A percentile compares a stretch with the other conserved stretches of the same genome.
Evolutionary conservation across 768 basidiomycete species (phyloP).

Genomic region (Boletus fagicola): DNA sequence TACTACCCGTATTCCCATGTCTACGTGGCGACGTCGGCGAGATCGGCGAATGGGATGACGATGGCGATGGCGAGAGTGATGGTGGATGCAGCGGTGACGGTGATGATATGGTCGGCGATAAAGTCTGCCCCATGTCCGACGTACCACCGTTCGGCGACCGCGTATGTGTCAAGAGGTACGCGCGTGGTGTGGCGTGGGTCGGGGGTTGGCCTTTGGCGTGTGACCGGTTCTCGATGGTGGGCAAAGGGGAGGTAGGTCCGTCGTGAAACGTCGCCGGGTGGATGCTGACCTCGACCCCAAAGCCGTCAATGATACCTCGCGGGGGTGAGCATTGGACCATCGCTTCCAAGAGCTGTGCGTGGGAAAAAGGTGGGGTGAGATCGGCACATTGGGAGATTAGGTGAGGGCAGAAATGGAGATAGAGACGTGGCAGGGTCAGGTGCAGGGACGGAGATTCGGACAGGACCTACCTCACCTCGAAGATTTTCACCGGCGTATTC

Average conservation of each 20-base stretch:
- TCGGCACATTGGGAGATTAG: background rate
- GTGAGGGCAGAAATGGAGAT: background rate
- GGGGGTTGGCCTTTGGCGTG: slow-evolving; percentile 27
- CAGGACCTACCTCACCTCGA: slow-evolving; percentile 62
- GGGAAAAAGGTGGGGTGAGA: background rate
- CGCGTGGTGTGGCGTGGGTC: slow-evolving; percentile 40
- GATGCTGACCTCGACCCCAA: slow-evolving; percentile 39
- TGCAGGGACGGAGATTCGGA: background rate
- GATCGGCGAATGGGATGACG: background rate
- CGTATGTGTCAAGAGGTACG: slow-evolving; percentile 54
- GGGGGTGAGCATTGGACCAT: slow-evolving; percentile 86
- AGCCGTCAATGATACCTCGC: slow-evolving; percentile 65
- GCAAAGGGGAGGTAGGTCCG: slow-evolving; percentile 1
- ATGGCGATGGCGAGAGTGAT: no score
- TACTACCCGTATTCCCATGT: background rate
- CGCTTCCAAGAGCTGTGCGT: slow-evolving; percentile 71
- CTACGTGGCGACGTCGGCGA: slow-evolving; percentile 16
- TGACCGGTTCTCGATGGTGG: slow-evolving; percentile 28
- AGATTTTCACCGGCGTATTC: slow-evolving; percentile 89
- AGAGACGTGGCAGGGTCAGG: background rate
- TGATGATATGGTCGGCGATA: no score
- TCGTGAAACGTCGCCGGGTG: slow-evolving; percentile 17
- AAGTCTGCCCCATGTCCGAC: no score
- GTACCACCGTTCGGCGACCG: no score
- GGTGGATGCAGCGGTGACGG: no score